These are phyloP conservation scores for Suillus luteus DNA, from an alignment of 768 basidiomycete genomes.

Conservation along the genomic window DNA sequence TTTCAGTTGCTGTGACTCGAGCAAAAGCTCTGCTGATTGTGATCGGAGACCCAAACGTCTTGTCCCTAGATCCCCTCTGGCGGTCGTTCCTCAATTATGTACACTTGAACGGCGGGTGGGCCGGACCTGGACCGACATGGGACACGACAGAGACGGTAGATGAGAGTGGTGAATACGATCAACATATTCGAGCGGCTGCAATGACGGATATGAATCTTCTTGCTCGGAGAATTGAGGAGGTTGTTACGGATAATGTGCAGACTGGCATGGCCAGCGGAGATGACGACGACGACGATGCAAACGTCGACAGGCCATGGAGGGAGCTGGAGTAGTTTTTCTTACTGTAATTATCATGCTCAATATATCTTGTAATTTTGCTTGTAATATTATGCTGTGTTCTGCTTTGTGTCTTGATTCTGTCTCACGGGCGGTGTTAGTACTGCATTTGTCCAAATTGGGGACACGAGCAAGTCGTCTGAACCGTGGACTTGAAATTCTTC, in stretches of 20 bases:
- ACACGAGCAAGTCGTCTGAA: neutral
- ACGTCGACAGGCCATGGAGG: slow-evolving; percentile 45
- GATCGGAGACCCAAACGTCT: slow-evolving; percentile 58
- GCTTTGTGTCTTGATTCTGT: neutral
- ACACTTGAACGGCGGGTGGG: slow-evolving; percentile 55
- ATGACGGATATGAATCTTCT: slow-evolving; percentile 47
- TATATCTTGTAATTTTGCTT: neutral
- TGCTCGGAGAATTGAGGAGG: slow-evolving; percentile 35
- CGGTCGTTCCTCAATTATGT: slow-evolving; percentile 60
- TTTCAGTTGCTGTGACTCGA: slow-evolving; percentile 59
- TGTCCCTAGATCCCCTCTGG: slow-evolving; percentile 67
- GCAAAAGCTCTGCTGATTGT: slow-evolving; percentile 62
- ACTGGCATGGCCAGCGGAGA: slow-evolving; percentile 15
- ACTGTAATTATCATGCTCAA: neutral
- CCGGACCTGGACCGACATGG: slow-evolving; percentile 17
- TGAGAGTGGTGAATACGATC: slow-evolving; percentile 44
- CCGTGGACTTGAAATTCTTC: neutral
- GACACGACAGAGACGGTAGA: slow-evolving; percentile 31
- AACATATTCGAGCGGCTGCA: slow-evolving; percentile 33
- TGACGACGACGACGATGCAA: slow-evolving; percentile 24
- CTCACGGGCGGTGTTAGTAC: slow-evolving; percentile 4
- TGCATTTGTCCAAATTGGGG: neutral
- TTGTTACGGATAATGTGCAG: slow-evolving; percentile 28
- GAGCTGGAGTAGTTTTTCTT: slow-evolving; percentile 36
- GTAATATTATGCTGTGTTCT: too few species aligned